Conservation (phyloP, 495 filamentous ascomycete genomes). For the Penicillium lagena region DNA sequence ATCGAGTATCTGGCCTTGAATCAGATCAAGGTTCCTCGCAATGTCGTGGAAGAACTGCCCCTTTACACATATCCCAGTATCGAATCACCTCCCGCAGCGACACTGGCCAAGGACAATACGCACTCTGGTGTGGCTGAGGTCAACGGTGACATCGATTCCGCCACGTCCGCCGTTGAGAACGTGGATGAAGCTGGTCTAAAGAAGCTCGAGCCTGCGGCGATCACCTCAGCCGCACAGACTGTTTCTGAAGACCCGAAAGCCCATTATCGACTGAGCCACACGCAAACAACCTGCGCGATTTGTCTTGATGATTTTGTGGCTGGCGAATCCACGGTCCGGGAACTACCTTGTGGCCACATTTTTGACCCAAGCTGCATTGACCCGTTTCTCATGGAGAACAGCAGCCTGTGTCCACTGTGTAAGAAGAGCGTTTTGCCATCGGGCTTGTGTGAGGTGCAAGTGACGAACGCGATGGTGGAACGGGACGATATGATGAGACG, state of each 20-base stretch:
- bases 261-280: constrained; percentile 22
- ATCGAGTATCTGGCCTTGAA: constrained; percentile 76
- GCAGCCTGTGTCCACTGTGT: constrained; percentile 81
- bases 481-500: constrained; percentile 47
- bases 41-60: constrained; percentile 64
- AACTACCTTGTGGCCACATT: constrained; percentile 83
- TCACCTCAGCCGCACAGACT: neutral
- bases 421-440: constrained; percentile 67
- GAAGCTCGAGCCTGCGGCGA: constrained; percentile 13
- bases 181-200: constrained; percentile 2
- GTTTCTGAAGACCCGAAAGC: neutral
- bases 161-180: neutral
- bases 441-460: constrained; percentile 55
- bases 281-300: constrained; percentile 65
- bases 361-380: constrained; percentile 91
- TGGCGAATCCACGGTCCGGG: constrained; percentile 62
- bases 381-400: constrained; percentile 60
- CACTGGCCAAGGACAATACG: constrained; percentile 3
- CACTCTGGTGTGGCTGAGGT: constrained; percentile 5
- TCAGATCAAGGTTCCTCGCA: constrained; percentile 60
- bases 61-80: constrained; percentile 62
- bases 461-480: constrained; percentile 81
- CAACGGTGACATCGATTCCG: neutral
- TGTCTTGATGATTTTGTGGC: constrained; percentile 78
- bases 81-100: constrained; percentile 8